A percentile compares a stretch with the other conserved stretches of the same genome.
These are phyloP conservation scores for Sapria himalayana DNA, from an alignment of 345 rosid species.

Conservation along the genomic window DNA sequence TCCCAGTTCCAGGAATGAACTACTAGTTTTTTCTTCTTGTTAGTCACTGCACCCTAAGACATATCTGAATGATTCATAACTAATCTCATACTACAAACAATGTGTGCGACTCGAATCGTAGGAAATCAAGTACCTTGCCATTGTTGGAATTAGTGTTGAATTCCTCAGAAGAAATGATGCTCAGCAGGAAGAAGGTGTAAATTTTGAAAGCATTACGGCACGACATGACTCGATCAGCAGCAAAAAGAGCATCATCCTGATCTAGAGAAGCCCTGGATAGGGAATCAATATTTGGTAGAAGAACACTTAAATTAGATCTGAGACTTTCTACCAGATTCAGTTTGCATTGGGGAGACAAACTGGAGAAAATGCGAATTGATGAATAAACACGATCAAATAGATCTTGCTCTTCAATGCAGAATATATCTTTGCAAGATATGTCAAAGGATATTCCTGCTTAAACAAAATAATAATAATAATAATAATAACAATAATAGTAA, in stretches of 20 bases:
- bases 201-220: slow-evolving; percentile 85
- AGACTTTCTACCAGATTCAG: slow-evolving; percentile 58
- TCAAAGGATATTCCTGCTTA: slow-evolving; percentile 63
- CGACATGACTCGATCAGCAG: slow-evolving; percentile 38
- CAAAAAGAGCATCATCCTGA: slow-evolving; percentile 28
- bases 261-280: slow-evolving; percentile 34
- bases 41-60: slow-evolving; percentile 28
- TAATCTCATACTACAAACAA: too few relatives aligned
- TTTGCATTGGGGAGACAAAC: slow-evolving; percentile 40
- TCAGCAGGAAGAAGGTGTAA: slow-evolving; percentile 64
- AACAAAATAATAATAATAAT: slow-evolving; percentile 2
- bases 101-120: too few relatives aligned
- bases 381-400: slow-evolving; percentile 78
- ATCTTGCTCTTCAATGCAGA: slow-evolving; percentile 76
- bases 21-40: slow-evolving; percentile 42
- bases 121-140: slow-evolving; percentile 56
- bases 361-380: slow-evolving; percentile 25
- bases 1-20: slow-evolving; percentile 90
- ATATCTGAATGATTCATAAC: too few relatives aligned
- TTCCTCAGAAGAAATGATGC: slow-evolving; percentile 44
- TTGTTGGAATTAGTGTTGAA: slow-evolving; percentile 17
- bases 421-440: slow-evolving; percentile 77
- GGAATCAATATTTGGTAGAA: slow-evolving; percentile 79
- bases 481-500: too few relatives aligned
- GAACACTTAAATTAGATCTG: slow-evolving; percentile 75